These are phyloP conservation scores for Alternaria longipes DNA, from an alignment of 2,329 filamentous ascomycete species.

Conservation along the genomic window DNA sequence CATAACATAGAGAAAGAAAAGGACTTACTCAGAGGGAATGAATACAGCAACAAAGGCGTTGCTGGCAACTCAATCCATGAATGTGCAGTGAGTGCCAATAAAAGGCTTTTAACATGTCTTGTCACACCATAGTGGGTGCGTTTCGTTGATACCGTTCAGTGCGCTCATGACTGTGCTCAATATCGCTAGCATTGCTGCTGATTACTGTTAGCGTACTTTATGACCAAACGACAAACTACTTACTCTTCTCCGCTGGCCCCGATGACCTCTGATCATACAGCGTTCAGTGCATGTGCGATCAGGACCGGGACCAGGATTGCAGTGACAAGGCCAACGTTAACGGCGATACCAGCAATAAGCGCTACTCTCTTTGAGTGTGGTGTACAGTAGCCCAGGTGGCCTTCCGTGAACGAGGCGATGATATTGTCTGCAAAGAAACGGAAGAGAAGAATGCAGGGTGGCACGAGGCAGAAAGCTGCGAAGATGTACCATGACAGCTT, in stretches of 20 bases:
- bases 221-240: neutral
- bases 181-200: neutral
- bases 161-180: neutral
- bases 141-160: neutral
- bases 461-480: constrained; percentile 45
- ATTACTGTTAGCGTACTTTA: neutral
- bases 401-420: constrained; percentile 43
- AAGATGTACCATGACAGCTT: constrained; percentile 49
- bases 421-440: constrained; percentile 45
- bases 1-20: constrained; percentile 12
- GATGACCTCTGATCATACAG: constrained; percentile 14
- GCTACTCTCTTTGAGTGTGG: constrained; percentile 43
- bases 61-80: neutral
- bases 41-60: neutral
- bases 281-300: constrained; percentile 31
- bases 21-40: neutral
- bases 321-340: constrained; percentile 36
- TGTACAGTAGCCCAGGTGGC: constrained; percentile 42
- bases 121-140: neutral
- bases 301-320: constrained; percentile 41
- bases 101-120: neutral
- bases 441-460: constrained; percentile 49
- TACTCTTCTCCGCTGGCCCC: neutral
- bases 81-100: neutral
- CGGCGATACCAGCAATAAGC: constrained; percentile 39